Base-by-base conservation (phyloP, 2,329 filamentous ascomycete genomes). In the Massarina eburnea region DNA sequence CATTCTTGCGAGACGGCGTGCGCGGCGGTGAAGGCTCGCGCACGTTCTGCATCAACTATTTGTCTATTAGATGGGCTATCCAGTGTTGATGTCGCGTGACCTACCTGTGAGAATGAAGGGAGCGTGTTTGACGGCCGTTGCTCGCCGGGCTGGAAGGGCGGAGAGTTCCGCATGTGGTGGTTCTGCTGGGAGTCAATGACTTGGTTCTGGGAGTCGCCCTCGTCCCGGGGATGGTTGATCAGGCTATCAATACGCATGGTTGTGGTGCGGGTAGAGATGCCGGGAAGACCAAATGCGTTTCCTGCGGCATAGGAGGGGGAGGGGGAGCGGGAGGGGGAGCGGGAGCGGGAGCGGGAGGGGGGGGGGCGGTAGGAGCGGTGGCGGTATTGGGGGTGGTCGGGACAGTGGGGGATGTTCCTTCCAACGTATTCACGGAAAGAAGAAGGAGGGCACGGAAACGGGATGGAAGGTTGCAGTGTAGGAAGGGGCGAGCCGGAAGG, bases 61-160 rank as follows among this genome's bases (percentile, higher is more conserved):
- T 3, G 5, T 1, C 3, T 15, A 44, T 62, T 17, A 62, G 53
- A 38, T 43, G 17, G 12, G 2, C 26, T 6, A 12, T 33, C 9
- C 14, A 8, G 8, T 7, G 9, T 20, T 30, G 27, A 14, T 8
- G n/a, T 30, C 27, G 27, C 12, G 21, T 19, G 26, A 14, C 51
- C 30, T 54, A 67, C 65, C 57, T 66, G 58, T 24, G 54, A 52
- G 22, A 68, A 67, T 1, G 63, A 65, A 2, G 65, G 65, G 12
- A 68, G 58, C 19, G 59, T 59, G 4, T 50, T 57, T 8, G 51
- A 43, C 7, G 52, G 52, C 10, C 43, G 53, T 22, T 62, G 61
- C 50, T 68, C 66, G 27, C 61, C 61, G 2, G 60, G 59, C 45
- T 68, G 66, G 3, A 67, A 54, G 5, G 66, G 66, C 7, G 66